Evolutionary conservation across 2,329 filamentous ascomycete species (phyloP).

Genomic region (Chalara sp.): DNA sequence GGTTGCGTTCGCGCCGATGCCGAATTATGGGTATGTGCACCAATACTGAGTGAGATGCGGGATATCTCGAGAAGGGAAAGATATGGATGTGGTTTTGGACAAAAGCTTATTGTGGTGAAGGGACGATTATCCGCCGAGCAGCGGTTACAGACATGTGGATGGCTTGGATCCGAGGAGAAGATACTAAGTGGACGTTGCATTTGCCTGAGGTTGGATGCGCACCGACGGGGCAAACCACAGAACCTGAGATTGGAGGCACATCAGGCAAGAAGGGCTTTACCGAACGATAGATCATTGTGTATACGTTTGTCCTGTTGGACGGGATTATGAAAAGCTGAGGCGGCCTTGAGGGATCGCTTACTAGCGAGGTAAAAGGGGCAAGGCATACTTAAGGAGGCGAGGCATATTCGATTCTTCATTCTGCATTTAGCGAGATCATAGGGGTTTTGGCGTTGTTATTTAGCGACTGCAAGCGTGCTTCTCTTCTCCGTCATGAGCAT

Average conservation of each 20-base stretch:
- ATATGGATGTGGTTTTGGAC: background rate
- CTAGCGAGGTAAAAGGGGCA: too few species aligned
- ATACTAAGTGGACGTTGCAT: background rate
- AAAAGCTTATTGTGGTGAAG: background rate
- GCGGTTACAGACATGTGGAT: background rate
- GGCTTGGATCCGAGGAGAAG: background rate
- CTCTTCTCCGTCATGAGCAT: too few species aligned
- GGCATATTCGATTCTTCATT: background rate
- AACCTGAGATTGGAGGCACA: too few species aligned
- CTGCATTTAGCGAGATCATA: background rate
- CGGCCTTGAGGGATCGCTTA: too few species aligned
- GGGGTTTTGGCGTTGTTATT: too few species aligned
- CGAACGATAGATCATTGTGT: too few species aligned
- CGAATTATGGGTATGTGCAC: constrained; percentile 1
- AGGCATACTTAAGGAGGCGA: too few species aligned
- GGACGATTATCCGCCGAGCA: background rate
- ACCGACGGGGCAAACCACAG: too few species aligned
- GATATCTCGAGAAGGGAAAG: background rate
- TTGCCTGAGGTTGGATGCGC: background rate
- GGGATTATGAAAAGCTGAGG: too few species aligned
- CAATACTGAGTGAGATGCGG: background rate
- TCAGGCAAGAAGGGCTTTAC: too few species aligned
- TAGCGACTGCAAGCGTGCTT: too few species aligned
- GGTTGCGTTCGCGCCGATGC: constrained; percentile 3
- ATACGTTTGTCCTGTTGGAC: background rate